phyloP scores from a whole-genome alignment of 2,329 filamentous ascomycete genomes.

The Xylariaceae sp. region DNA sequence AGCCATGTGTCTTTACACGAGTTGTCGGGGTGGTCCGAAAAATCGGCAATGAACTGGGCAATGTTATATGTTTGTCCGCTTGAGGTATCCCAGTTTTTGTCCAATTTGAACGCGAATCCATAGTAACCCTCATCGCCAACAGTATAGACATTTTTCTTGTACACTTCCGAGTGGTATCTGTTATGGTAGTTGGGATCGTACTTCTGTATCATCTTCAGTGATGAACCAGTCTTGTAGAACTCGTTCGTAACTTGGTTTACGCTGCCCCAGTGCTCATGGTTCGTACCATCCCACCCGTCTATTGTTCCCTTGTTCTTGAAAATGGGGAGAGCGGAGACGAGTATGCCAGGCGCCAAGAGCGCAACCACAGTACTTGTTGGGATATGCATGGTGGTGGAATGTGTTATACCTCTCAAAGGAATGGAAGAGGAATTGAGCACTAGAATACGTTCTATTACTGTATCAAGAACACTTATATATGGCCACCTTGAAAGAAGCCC shows the following conservation, averaged over 20 bases:
- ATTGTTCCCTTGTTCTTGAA: conserved; percentile 23
- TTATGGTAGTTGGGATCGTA: conserved; percentile 35
- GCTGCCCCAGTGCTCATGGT: conserved; percentile 36
- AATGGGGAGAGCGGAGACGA: conserved; percentile 4
- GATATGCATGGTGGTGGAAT: conserved; percentile 7
- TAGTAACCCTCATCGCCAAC: conserved; percentile 40
- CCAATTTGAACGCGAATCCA: conserved; percentile 40
- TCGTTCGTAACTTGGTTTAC: conserved; percentile 34
- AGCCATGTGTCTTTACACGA: conserved; percentile 38
- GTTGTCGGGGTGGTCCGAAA: conserved; percentile 29
- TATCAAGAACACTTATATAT: background rate
- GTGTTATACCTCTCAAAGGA: background rate
- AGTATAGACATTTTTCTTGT: conserved; percentile 30
- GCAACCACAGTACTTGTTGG: conserved; percentile 11
- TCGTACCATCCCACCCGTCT: conserved; percentile 21
- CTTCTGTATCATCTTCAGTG: conserved; percentile 36
- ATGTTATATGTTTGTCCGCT: conserved; percentile 39
- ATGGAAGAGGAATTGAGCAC: background rate
- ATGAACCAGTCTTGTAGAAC: conserved; percentile 21
- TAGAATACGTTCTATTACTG: background rate
- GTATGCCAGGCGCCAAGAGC: conserved; percentile 13
- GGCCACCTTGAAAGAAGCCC: too few species aligned
- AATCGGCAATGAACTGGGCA: conserved; percentile 42
- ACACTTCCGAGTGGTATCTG: conserved; percentile 41
- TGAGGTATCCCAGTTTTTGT: conserved; percentile 38